A percentile compares a stretch with the other conserved stretches of the same genome.
These are phyloP conservation scores for Mycena amicta DNA, from an alignment of 768 basidiomycete species.

Conservation along the genomic window DNA sequence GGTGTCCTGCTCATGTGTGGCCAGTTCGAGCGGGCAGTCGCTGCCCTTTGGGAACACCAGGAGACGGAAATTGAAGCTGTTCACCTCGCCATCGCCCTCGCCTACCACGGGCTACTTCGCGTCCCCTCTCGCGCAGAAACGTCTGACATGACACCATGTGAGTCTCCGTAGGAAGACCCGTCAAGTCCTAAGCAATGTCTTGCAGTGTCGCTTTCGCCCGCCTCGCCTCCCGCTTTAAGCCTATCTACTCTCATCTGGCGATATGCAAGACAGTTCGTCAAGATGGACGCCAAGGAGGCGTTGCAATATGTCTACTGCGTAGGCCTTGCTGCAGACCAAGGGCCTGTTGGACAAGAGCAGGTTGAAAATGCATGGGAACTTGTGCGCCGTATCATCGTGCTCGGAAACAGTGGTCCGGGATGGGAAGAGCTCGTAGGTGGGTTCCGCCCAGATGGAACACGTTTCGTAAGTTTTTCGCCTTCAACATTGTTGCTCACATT, in stretches of 20 bases:
- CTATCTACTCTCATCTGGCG: conserved; percentile 88
- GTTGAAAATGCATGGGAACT: conserved; percentile 81
- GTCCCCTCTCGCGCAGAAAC: conserved; percentile 81
- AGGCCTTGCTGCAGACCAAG: conserved; percentile 74
- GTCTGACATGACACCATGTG: conserved; percentile 82
- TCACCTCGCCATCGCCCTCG: conserved; percentile 87
- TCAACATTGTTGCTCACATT: neutral
- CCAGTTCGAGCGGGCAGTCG: conserved; percentile 92
- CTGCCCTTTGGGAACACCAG: conserved; percentile 84
- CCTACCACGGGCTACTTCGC: conserved; percentile 90
- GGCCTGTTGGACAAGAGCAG: conserved; percentile 80
- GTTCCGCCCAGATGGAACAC: conserved; percentile 85
- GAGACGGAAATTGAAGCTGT: conserved; percentile 92
- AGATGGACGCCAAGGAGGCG: conserved; percentile 91
- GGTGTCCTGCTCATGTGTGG: conserved; percentile 87
- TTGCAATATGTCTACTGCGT: conserved; percentile 93
- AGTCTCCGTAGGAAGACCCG: conserved; percentile 29
- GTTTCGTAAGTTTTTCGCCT: conserved; percentile 61
- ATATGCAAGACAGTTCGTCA: conserved; percentile 90
- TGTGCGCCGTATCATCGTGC: conserved; percentile 74
- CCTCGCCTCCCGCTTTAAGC: conserved; percentile 71
- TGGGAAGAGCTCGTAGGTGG: conserved; percentile 98
- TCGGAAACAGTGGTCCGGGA: conserved; percentile 74
- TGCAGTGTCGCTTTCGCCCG: conserved; percentile 70
- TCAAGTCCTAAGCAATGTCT: neutral